These are phyloP conservation scores for Kingdonia uniflora DNA, from an alignment of 164 flowering plant genomes.

Conservation along the genomic window DNA sequence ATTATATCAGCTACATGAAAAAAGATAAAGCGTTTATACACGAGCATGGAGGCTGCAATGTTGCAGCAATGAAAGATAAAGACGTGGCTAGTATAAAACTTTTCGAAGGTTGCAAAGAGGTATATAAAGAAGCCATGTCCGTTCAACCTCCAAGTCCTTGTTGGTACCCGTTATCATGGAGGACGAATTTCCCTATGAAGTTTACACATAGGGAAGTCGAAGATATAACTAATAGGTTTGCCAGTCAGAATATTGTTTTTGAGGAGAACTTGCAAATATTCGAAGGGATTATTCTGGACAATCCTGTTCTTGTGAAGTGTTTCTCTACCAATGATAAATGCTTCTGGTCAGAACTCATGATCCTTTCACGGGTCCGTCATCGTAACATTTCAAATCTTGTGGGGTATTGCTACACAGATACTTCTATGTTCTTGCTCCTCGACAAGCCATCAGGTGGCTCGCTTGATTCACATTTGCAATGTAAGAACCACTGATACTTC, in stretches of 20 bases:
- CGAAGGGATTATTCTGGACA: slow-evolving; percentile 20
- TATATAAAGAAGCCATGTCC: not conserved
- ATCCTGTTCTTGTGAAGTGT: slow-evolving; percentile 23
- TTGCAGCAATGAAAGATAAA: slow-evolving; percentile 33
- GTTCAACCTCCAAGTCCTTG: slow-evolving; percentile 12
- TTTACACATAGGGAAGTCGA: slow-evolving; percentile 23
- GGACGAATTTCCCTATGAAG: slow-evolving; percentile 23
- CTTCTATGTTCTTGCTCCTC: slow-evolving; percentile 14
- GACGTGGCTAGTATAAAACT: slow-evolving; percentile 31
- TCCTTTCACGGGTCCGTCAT: slow-evolving; percentile 29
- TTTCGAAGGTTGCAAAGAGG: slow-evolving; percentile 11
- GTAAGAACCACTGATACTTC: slow-evolving; percentile 16
- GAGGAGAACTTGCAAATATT: slow-evolving; percentile 14
- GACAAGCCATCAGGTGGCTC: slow-evolving; percentile 23
- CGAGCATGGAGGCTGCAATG: slow-evolving; percentile 30
- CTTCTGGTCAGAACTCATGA: slow-evolving; percentile 22
- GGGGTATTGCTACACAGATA: slow-evolving; percentile 32
- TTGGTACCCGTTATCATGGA: slow-evolving; percentile 32
- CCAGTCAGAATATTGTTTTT: slow-evolving; percentile 10
- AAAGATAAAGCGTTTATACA: slow-evolving; percentile 24
- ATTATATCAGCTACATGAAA: slow-evolving; percentile 28
- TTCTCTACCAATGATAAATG: slow-evolving; percentile 18
- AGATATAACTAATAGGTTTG: slow-evolving; percentile 24
- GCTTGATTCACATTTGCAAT: slow-evolving; percentile 17
- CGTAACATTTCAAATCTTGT: slow-evolving; percentile 36